phyloP scores from a whole-genome alignment of 2,329 filamentous ascomycete genomes.

The Monilinia fructicola region DNA sequence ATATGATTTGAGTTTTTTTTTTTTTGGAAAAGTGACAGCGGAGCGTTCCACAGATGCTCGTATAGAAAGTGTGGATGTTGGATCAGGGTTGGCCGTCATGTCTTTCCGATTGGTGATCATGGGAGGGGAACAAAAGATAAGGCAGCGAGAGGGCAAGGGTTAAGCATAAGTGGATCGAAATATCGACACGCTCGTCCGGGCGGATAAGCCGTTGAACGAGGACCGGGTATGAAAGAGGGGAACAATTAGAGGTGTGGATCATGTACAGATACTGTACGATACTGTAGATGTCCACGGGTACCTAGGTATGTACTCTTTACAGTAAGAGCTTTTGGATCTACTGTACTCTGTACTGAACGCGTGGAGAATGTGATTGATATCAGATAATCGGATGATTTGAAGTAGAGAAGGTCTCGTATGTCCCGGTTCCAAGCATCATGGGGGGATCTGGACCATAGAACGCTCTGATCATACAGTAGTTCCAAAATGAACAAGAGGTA shows the following conservation, averaged over 20 bases:
- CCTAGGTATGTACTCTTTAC: too few species aligned
- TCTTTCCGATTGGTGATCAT: neutral
- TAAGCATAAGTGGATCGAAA: neutral
- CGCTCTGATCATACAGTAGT: neutral
- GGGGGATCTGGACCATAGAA: neutral
- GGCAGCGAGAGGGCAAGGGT: neutral
- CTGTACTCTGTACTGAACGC: neutral
- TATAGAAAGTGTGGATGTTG: neutral
- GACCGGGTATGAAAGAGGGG: neutral
- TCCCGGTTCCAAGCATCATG: neutral
- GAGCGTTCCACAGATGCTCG: neutral
- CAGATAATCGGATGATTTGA: neutral
- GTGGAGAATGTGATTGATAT: neutral
- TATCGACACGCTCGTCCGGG: neutral
- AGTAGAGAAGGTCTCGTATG: neutral
- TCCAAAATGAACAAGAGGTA: too few species aligned
- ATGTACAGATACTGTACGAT: neutral
- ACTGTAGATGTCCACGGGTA: too few species aligned
- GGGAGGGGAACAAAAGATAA: neutral
- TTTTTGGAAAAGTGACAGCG: neutral
- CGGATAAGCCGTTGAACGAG: constrained; percentile 6
- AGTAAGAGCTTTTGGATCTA: neutral
- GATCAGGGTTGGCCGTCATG: neutral
- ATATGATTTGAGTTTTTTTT: neutral
- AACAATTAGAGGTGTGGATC: too few species aligned